Conservation (phyloP, 1,284 basidiomycete genomes). For the Puccinia hordei region DNA sequence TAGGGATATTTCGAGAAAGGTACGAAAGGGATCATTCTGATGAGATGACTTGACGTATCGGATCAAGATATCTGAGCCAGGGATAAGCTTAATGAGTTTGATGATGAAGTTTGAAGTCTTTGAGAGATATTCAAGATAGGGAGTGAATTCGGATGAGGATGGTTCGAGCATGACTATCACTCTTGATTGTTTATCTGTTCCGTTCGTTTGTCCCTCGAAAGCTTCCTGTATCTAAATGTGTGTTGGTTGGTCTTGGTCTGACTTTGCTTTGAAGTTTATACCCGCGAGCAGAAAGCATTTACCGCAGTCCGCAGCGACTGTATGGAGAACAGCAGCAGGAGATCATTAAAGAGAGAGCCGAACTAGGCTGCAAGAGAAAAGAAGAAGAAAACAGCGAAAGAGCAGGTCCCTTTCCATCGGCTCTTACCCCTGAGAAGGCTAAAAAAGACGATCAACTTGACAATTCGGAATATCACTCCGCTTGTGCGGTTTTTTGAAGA, state of each 20-base stretch:
- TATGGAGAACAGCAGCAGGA: not conserved
- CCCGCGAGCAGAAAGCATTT: not conserved
- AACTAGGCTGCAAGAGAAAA: not conserved
- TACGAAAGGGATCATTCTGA: constrained; percentile 81
- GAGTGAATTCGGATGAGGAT: constrained; percentile 36
- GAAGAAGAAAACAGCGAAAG: too few species aligned
- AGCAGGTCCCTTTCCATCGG: not conserved
- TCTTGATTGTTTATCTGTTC: not conserved
- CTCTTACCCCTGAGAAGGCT: not conserved
- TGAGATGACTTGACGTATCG: constrained; percentile 80
- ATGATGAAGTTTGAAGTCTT: constrained; percentile 65
- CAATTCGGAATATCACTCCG: too few species aligned
- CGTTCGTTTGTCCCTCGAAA: not conserved
- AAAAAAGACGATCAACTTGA: too few species aligned
- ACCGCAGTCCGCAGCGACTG: not conserved
- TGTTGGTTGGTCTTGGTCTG: not conserved
- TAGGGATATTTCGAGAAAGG: constrained; percentile 84
- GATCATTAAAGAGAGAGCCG: not conserved
- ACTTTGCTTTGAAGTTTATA: not conserved
- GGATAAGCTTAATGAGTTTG: constrained; percentile 63
- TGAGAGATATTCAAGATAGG: constrained; percentile 44
- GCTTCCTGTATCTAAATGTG: not conserved
- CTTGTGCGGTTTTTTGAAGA: too few species aligned
- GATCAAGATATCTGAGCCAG: constrained; percentile 83
- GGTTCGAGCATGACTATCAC: constrained; percentile 23